Base-by-base conservation (phyloP, 176 grass and related monocot genomes). In the Aechmea fasciata region DNA sequence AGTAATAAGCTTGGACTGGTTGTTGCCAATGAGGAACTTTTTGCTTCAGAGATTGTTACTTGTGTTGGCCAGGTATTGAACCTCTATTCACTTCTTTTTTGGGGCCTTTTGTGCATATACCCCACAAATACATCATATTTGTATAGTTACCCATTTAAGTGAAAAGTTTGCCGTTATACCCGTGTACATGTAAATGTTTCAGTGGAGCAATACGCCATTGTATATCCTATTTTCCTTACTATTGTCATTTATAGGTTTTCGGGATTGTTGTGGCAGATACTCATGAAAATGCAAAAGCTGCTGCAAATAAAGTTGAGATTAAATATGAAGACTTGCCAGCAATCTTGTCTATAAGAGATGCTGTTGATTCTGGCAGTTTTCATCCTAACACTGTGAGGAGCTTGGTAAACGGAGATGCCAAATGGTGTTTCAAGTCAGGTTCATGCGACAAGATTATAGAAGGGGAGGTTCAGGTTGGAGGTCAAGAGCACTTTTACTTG, bases 401-500 rank as follows among this genome's bases (percentile, higher is more conserved):
- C 76, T 75, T 96, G 51, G 75, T 66, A 29, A 92, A 87, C 74
- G 93, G 93, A 13, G 86, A 96, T 71, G 81, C 92, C 18, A 81
- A 96, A 48, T 73, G 79, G 59, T 92, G 83, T 75, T 96, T 96
- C 11, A 11, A 65, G 14, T 91, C 85, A 5, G 71, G 74, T 77
- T 66, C 63, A 68, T 96, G 86, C 2, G 79, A 92, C 70, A 87
- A 64, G 81, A 83, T 87, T 71, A 78, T 87, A 83, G 79, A 87
- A 73, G 93, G 88, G 50, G 73, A 92, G 67, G 89, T 92, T 65
- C 83, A 50, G 72, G 81, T 92, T 66, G 93, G 86, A 73, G 88
- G 93, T 71, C 93, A 96, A 78, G 93, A 96, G 25, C 93, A 96
- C 81, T 96, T 96, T 69, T 96, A 96, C 59, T 82, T 96, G 93